Percentiles rank a stretch among this genome's conserved stretches.
Evolutionary conservation across 2,329 filamentous ascomycete genomes (phyloP).

Genomic region (Venturiaceae sp.): DNA sequence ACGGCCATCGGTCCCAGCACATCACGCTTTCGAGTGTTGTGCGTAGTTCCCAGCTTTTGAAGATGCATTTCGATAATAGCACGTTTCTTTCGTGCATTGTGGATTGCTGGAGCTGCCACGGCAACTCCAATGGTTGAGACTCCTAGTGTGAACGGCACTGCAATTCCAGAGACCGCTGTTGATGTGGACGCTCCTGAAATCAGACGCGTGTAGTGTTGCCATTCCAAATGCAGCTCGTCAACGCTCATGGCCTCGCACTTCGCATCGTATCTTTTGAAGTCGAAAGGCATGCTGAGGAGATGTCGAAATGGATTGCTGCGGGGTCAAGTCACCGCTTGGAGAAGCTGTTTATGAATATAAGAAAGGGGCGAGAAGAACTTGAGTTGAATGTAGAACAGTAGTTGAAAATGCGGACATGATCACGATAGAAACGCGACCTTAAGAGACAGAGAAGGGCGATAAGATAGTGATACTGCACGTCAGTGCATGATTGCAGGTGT

Average conservation of each 20-base stretch:
- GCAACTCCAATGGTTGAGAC: not conserved
- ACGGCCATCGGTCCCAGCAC: conserved; percentile 1
- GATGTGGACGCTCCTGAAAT: not conserved
- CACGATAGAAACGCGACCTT: too few relatives aligned
- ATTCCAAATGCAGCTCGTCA: not conserved
- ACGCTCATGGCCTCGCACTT: not conserved
- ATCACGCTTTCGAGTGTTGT: not conserved
- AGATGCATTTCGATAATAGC: conserved; percentile 3
- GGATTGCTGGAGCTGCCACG: conserved; percentile 2
- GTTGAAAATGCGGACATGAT: too few relatives aligned
- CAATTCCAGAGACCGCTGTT: not conserved
- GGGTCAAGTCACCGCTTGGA: not conserved
- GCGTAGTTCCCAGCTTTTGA: not conserved
- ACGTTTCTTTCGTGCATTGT: conserved; percentile 6
- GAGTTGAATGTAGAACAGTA: too few relatives aligned
- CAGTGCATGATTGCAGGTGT: too few relatives aligned
- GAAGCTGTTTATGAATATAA: too few relatives aligned
- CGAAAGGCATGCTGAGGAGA: conserved; percentile 1
- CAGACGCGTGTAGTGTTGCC: conserved; percentile 3
- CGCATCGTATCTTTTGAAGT: conserved; percentile 1
- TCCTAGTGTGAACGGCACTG: conserved; percentile 2
- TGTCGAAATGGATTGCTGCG: not conserved
- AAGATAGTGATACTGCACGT: too few relatives aligned
- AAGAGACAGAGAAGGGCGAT: too few relatives aligned
- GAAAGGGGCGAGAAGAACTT: too few relatives aligned